Evolutionary conservation across 2,329 filamentous ascomycete species (phyloP), one percentile per base, ranked within the genome.

Genomic region (Magnaporthiopsis rhizophila): DNA sequence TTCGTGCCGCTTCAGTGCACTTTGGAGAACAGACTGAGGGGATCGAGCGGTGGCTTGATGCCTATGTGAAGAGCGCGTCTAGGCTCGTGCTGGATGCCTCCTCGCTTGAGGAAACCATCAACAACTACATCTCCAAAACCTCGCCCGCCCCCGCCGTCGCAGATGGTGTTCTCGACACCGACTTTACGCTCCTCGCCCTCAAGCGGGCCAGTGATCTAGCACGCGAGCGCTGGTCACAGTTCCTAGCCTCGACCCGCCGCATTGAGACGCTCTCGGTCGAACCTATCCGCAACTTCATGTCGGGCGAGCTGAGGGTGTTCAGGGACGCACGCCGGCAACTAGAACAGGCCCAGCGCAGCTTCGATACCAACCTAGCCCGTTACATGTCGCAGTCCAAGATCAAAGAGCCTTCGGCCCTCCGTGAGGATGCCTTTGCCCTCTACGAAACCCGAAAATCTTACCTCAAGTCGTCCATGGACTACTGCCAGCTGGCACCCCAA

Each of bases 381-480:
- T 98, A 96, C 72, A 84, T 92, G 6, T 81, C 85, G 3, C 92
- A 97, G 76, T 90, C 88, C 68, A 98, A 97, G 80, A 89, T 91
- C 7, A 99, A 98, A 77, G 95, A 99, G 75, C 86, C 94, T 0
- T 97, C 92, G 0, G 86, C 92, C 1, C 80, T 99, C 64, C 85
- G 95, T 66, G 95, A 99, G 75, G 95, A 99, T 76, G 95, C 95
- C 0, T 99, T 99, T 72, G 89, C 95, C 73, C 86, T 98, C 53
- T 95, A 97, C 73, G 95, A 98, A 79, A 90, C 91, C 30, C 86
- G 94, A 65, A 96, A 95, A 72, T 86, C 88, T 38, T 99, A 99
- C 74, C 81, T 98, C 58, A 94, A 92, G 73, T 90, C 93, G 1
- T 93, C 91, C 18, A 88, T 99, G 85, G 95, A 99, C 75, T 98